A percentile compares a stretch with the other conserved stretches of the same genome.
These are phyloP conservation scores for Sugiyamaella xylanicola DNA, from an alignment of 1,139 yeast species.

Conservation along the genomic window DNA sequence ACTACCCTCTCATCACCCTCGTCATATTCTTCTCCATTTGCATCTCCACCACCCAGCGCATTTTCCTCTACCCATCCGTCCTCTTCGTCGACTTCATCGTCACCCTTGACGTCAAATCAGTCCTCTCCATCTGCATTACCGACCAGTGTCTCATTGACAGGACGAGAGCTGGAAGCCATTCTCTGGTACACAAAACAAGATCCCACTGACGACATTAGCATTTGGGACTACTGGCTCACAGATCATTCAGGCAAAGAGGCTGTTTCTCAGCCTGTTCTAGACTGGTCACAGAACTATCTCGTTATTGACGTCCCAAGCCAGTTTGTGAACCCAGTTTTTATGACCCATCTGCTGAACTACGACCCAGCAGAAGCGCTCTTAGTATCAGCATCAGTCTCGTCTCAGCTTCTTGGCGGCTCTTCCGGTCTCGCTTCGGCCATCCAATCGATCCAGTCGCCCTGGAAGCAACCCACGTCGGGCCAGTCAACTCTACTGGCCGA, in stretches of 20 bases:
- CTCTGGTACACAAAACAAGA: slow-evolving; percentile 3
- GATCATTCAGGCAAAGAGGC: not conserved
- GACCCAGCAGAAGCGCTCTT: slow-evolving; percentile 3
- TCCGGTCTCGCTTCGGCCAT: slow-evolving; percentile 13
- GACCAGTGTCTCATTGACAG: slow-evolving; percentile 1
- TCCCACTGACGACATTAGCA: not conserved
- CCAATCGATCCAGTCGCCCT: slow-evolving; percentile 11
- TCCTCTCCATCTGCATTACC: not conserved
- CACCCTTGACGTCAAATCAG: not conserved
- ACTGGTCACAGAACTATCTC: not conserved
- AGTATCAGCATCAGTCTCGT: not conserved
- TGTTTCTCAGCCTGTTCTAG: not conserved
- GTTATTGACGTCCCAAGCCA: slow-evolving; percentile 1
- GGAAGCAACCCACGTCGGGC: slow-evolving; percentile 3
- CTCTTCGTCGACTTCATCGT: not conserved
- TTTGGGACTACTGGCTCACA: slow-evolving; percentile 15
- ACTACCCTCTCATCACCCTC: too few species aligned
- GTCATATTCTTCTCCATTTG: too few species aligned
- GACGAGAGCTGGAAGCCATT: slow-evolving; percentile 7
- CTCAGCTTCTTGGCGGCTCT: slow-evolving; percentile 6
- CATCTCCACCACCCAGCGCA: not conserved
- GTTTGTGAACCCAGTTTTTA: not conserved
- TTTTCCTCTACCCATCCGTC: not conserved
- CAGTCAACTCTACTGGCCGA: slow-evolving; percentile 8
- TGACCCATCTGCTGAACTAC: not conserved